Conservation (phyloP, 345 rosid genomes). For the Brassica cretica region DNA sequence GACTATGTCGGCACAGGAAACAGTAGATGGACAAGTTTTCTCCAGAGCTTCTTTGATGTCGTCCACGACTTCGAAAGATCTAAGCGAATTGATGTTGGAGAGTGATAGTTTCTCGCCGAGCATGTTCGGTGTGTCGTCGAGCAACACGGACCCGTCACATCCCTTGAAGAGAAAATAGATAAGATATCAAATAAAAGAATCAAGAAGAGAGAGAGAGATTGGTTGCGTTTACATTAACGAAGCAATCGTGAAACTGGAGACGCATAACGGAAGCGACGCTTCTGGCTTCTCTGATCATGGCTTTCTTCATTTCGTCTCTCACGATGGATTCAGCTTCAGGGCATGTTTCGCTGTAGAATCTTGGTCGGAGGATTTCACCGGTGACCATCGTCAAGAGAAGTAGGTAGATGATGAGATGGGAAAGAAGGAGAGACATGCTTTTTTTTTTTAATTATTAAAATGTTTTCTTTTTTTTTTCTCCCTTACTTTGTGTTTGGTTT, state of each 20-base stretch:
- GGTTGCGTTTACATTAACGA: conserved; percentile 62
- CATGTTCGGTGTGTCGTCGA: conserved; percentile 83
- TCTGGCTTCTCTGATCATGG: conserved; percentile 68
- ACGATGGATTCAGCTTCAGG: conserved; percentile 77
- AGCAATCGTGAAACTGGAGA: conserved; percentile 93
- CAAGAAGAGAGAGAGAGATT: conserved; percentile 10
- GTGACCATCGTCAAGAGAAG: conserved; percentile 23
- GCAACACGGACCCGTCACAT: conserved; percentile 81
- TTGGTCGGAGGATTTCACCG: conserved; percentile 50
- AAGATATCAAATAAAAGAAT: background rate
- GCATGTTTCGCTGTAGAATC: conserved; percentile 69
- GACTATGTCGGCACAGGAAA: conserved; percentile 88
- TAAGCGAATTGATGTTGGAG: conserved; percentile 77
- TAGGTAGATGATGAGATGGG: conserved; percentile 34
- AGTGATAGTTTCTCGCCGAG: conserved; percentile 77
- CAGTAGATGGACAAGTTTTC: conserved; percentile 67
- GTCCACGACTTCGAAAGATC: conserved; percentile 77
- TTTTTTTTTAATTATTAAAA: background rate
- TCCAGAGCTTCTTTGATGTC: conserved; percentile 72
- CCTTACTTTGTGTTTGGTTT: background rate
- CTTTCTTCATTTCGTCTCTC: conserved; percentile 56
- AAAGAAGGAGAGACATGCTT: conserved; percentile 21
- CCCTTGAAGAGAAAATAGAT: conserved; percentile 42
- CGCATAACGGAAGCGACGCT: conserved; percentile 94
- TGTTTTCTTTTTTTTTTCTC: background rate